Base-by-base conservation (phyloP, 345 rosid species). In the Citrus medica region DNA sequence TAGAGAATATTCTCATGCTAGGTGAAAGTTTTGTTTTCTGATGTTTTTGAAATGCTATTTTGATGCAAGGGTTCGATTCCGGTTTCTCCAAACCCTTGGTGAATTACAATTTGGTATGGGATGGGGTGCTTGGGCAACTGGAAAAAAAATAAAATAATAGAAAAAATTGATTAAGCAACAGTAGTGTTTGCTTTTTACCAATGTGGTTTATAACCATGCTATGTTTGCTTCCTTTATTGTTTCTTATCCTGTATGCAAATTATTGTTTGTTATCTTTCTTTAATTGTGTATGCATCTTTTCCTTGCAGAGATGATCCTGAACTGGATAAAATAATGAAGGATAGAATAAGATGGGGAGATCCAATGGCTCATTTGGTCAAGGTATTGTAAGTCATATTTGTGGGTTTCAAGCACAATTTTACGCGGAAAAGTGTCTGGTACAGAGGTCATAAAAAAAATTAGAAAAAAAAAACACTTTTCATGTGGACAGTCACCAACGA, bases 291-390 rank as follows among this genome's bases (percentile, higher is more conserved):
- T 70, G 66, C 77, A 32, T 76, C 30, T 70, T 60, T 7, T 66
- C 10, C 71, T 79, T 78, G 81, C 89, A 94, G 98, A 83, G 98
- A 94, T 80, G 99, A 96, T 83, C 95, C 97, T 0, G 95, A 93
- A 81, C 97, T 96, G n/a, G 97, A 96, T 74, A 83, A 77, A 60
- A 86, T 90, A 90, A 78, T 92, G 83, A 96, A 86, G 88, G 92
- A 94, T 3, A 87, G 91, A 83, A 61, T 87, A 60, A 85, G 99
- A 83, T 96, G 90, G 90, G 98, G 97, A 73, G 99, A 96, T 86
- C 96, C 97, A 33, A 94, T 96, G 98, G 98, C 94, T 25, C 97
- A 96, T 85, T 83, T 94, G 87, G 97, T 96, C 64, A 92, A 92
- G 98, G 99, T 92, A 86, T 75, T 21, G 8, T 51, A 32, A 75